These are phyloP conservation scores for Zalaria sp. DNA, from an alignment of 2,329 filamentous ascomycete genomes.

Conservation along the genomic window DNA sequence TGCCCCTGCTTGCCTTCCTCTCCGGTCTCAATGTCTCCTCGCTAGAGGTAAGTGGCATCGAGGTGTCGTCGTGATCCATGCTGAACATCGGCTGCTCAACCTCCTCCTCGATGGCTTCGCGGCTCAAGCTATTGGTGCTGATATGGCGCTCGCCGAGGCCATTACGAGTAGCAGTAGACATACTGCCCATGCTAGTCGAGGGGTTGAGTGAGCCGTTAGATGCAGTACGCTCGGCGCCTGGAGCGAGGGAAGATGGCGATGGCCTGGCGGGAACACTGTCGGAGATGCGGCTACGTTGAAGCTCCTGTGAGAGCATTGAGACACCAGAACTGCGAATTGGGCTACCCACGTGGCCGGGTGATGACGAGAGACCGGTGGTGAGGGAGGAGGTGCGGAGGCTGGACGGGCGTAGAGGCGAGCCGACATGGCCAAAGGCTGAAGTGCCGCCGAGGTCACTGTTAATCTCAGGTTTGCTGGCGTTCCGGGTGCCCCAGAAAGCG, in stretches of 20 bases:
- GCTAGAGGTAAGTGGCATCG: neutral
- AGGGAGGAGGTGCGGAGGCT: slow-evolving; percentile 33
- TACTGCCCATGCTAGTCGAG: too few species aligned
- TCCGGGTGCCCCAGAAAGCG: slow-evolving; percentile 37
- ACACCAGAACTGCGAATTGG: slow-evolving; percentile 43
- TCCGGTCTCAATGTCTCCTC: slow-evolving; percentile 1
- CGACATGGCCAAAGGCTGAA: slow-evolving; percentile 38
- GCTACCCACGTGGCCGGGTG: slow-evolving; percentile 35
- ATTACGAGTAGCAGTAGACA: slow-evolving; percentile 2
- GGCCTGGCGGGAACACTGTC: slow-evolving; percentile 13
- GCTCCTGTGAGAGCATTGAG: slow-evolving; percentile 46
- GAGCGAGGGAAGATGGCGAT: slow-evolving; percentile 3
- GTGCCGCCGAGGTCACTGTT: slow-evolving; percentile 31
- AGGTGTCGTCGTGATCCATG: slow-evolving; percentile 14
- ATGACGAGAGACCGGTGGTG: slow-evolving; percentile 28
- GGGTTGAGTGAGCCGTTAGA: slow-evolving; percentile 3
- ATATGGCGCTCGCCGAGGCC: slow-evolving; percentile 12
- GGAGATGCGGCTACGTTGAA: slow-evolving; percentile 23
- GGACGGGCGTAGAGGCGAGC: slow-evolving; percentile 43
- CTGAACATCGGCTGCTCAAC: slow-evolving; percentile 14
- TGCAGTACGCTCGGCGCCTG: slow-evolving; percentile 6
- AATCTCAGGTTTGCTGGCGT: slow-evolving; percentile 31
- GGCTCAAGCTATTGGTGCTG: slow-evolving; percentile 13
- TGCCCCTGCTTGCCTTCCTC: slow-evolving; percentile 2
- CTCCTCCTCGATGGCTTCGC: slow-evolving; percentile 16